phyloP scores from a whole-genome alignment of 305 asterid genomes.

The Fraxinus platypoda region DNA sequence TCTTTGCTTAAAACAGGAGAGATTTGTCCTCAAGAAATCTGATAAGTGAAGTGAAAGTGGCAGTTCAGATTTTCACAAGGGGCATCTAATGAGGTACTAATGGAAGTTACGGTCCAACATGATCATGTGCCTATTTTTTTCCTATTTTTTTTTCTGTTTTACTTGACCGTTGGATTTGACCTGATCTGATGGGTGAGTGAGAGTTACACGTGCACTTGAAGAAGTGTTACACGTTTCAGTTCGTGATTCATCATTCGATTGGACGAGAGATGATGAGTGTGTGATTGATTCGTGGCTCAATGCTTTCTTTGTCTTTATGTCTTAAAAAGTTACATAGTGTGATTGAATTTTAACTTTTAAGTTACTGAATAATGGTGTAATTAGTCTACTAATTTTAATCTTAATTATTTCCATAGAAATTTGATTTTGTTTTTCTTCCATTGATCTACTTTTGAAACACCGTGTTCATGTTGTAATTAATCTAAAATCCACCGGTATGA shows the following conservation, averaged over 20 bases:
- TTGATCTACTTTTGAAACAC: not conserved
- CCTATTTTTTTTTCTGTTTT: conserved; percentile 18
- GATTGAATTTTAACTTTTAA: not conserved
- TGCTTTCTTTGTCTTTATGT: not conserved
- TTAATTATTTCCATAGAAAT: not conserved
- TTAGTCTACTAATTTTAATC: not conserved
- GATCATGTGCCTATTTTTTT: conserved; percentile 37
- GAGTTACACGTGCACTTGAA: conserved; percentile 26
- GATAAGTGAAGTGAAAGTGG: conserved; percentile 22
- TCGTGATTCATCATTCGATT: conserved; percentile 2
- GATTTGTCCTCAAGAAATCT: conserved; percentile 28
- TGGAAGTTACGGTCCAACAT: conserved; percentile 13
- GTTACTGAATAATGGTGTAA: not conserved
- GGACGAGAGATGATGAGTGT: conserved; percentile 17
- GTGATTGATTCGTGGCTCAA: not conserved
- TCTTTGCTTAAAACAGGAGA: conserved; percentile 51
- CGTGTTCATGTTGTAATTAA: not conserved
- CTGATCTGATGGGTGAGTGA: conserved; percentile 31
- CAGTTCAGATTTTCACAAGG: conserved; percentile 9
- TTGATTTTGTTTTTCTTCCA: not conserved
- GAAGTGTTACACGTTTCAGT: conserved; percentile 31
- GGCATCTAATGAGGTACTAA: conserved; percentile 19
- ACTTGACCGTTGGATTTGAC: conserved; percentile 25
- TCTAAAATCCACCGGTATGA: no score
- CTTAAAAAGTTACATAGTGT: not conserved